A percentile compares a stretch with the other conserved stretches of the same genome.
Conservation (phyloP, 2,329 filamentous ascomycete species). For the Fusarium cyanostomum region DNA sequence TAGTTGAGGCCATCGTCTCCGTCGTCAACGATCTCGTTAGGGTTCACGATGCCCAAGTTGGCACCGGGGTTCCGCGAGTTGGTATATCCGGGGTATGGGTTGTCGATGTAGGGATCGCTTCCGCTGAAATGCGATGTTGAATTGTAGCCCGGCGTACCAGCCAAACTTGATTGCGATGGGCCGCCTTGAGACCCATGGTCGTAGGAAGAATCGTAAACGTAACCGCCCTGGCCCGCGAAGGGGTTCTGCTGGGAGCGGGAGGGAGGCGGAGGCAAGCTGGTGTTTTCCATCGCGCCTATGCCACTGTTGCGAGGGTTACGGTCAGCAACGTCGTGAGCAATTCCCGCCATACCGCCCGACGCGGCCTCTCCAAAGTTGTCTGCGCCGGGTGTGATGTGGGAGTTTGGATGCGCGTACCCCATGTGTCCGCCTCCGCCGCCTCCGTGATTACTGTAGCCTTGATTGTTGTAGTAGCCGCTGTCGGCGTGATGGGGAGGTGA, state of each 20-base stretch:
- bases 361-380: constrained; percentile 73
- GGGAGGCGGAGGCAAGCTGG: constrained; percentile 50
- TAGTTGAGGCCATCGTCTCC: constrained; percentile 83
- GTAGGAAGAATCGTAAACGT: constrained; percentile 39
- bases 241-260: constrained; percentile 46
- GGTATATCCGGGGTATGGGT: constrained; percentile 70
- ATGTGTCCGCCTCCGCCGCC: constrained; percentile 36
- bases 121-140: constrained; percentile 33
- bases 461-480: constrained; percentile 29
- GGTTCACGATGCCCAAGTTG: constrained; percentile 72
- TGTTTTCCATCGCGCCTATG: constrained; percentile 65
- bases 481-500: constrained; percentile 32
- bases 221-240: constrained; percentile 36
- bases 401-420: constrained; percentile 38
- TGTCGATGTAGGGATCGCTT: constrained; percentile 64
- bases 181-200: constrained; percentile 13
- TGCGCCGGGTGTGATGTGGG: constrained; percentile 63
- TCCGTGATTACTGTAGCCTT: constrained; percentile 29
- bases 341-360: constrained; percentile 72
- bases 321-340: constrained; percentile 73
- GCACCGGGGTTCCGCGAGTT: constrained; percentile 57
- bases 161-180: constrained; percentile 53
- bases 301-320: constrained; percentile 72
- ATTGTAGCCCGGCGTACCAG: constrained; percentile 22
- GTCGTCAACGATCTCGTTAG: constrained; percentile 84